These are phyloP conservation scores for Cyberlindnera amylophila DNA, from an alignment of 805 yeast genomes.

Conservation along the genomic window DNA sequence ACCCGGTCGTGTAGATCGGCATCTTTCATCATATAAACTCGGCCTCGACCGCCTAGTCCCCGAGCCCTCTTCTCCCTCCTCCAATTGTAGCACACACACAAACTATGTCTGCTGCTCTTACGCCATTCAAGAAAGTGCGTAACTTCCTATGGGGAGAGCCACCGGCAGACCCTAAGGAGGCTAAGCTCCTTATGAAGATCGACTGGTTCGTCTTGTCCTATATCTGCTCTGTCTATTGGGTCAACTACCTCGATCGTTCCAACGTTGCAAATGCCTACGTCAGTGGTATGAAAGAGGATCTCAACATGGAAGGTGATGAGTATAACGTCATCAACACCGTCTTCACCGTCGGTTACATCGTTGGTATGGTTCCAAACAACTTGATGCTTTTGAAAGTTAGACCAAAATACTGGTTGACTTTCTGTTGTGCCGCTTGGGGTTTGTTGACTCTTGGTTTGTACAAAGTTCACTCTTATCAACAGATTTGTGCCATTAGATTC, in stretches of 20 bases:
- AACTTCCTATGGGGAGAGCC: constrained; percentile 28
- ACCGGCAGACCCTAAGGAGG: constrained; percentile 22
- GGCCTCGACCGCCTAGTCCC: no score
- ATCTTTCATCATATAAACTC: no score
- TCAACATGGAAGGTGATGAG: constrained; percentile 45
- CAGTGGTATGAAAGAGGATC: constrained; percentile 59
- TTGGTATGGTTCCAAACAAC: constrained; percentile 62
- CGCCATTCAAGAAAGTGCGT: constrained; percentile 14
- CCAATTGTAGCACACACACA: background rate
- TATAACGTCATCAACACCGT: constrained; percentile 50
- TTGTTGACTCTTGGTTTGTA: constrained; percentile 48
- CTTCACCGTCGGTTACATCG: constrained; percentile 57
- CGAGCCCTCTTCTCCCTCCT: no score
- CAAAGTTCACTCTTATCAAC: constrained; percentile 42
- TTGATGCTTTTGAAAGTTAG: constrained; percentile 46
- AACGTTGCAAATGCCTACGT: constrained; percentile 59
- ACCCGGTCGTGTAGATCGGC: no score
- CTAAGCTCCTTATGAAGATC: constrained; percentile 22
- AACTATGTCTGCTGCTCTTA: background rate
- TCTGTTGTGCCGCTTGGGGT: constrained; percentile 56
- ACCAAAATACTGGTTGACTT: constrained; percentile 54
- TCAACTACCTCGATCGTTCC: constrained; percentile 57
- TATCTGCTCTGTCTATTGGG: constrained; percentile 26
- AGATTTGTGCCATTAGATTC: constrained; percentile 54
- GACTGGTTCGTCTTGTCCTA: constrained; percentile 25